Base-by-base conservation (phyloP, 2,329 filamentous ascomycete genomes). In the Ilyonectria destructans region DNA sequence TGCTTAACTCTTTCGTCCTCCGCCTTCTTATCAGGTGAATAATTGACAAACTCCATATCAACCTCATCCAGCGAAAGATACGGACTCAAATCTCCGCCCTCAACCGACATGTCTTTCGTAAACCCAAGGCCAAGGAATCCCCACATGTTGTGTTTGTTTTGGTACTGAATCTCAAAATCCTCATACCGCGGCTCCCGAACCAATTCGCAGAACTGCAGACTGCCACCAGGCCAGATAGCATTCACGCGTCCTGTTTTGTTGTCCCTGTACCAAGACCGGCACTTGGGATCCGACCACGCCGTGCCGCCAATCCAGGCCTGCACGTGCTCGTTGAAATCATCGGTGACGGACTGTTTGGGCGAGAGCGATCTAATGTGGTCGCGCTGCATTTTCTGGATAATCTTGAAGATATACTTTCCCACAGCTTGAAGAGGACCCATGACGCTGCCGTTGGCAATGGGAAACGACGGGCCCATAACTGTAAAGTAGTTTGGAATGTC, bases 401-500 rank as follows among this genome's bases (percentile, higher is more conserved):
- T 31, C 21, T 40, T 33, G 33, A 64, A 19, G 15, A 58, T 40
- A 54, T 64, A 64, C 8, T 58, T 51, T 2, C 54, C 54, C 15
- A 52, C 54, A 12, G 54, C 54, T 6, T 64, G 52, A 21, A 64
- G 43, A 2, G 61, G 61, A 1, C 61, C 61, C 61, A 64, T 58
- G 15, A 57, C 52, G 29, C 52, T 58, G n/a, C 61, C 61, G 13
- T 64, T 64, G 9, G 61, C 19, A n/a, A 64, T 58, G 1, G 61
- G 61, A 33, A 57, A 64, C 6, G 61, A 58, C 6, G 61, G 61
- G 1, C 61, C 61, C 52, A 64, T 64, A 15, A 64, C 43, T 6
- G 61, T 64, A 17, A 64, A 58, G 29, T 58, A 58, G 17, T 64
- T 64, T 4, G 61, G 61, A n/a, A 64, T 58, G 19, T 58, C 54